Base-by-base conservation (phyloP, 495 filamentous ascomycete species). In the Aspergillus bertholletiae region DNA sequence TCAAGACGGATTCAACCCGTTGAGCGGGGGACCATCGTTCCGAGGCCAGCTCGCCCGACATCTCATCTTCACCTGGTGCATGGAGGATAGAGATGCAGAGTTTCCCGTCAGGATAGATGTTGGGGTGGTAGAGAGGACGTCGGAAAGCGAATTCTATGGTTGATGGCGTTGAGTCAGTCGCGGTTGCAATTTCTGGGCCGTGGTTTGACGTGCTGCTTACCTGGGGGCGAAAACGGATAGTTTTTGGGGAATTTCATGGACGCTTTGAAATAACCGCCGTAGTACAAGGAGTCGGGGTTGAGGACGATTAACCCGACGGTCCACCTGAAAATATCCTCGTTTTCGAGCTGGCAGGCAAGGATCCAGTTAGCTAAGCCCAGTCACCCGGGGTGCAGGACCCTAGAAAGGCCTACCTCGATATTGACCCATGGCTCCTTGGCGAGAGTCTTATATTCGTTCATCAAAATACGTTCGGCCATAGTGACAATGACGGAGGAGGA, bases 81-180 rank as follows among this genome's bases (percentile, higher is more conserved):
- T 98, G 93, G 5, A 98, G 83, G 62, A 98, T 98, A 37, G 92
- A 96, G 67, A 98, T 97, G 76, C 94, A 97, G 17, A 97, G 81
- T 51, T 85, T 86, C 60, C 94, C 94, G 69, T 96, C 88, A 7
- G 80, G 69, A 71, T 97, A 96, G 67, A 98, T 85, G 67, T 98
- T 98, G 6, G 94, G 94, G 71, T 98, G 94, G 70, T 86, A 90
- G 43, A 92, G 79, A 21, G 92, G 88, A 8, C 84, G 80, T 15
- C 82, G 64, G 77, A 98, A 97, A 47, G 85, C 84, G 75, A 98
- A 98, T 64, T 88, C 88, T 71, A 61, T 12, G 28, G 27, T 15
- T 30, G 24, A 43, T 34, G 11, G 24, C 11, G 46, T 18, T 51
- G 20, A 37, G 49, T 60, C 50, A 60, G 53, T 40, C 13, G 34